Evolutionary conservation across 1,284 basidiomycete genomes (phyloP).

Genomic region (Puccinia sorghi): DNA sequence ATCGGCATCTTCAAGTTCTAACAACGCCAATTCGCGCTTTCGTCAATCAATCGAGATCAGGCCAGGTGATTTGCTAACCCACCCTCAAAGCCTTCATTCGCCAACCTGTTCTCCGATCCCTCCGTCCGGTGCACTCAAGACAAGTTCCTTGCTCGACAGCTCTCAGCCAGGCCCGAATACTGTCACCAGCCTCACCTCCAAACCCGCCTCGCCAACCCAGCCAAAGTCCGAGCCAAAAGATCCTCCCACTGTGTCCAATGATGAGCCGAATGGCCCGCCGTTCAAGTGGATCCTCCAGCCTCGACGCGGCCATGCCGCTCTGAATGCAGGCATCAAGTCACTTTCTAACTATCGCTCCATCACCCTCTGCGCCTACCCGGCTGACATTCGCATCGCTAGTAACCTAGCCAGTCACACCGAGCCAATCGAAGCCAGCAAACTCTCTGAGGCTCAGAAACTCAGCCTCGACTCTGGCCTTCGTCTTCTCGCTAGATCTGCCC

Average conservation of each 20-base stretch:
- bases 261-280: background rate
- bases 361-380: conserved; percentile 89
- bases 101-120: conserved; percentile 12
- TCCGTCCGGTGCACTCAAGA: background rate
- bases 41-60: conserved; percentile 35
- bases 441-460: conserved; percentile 64
- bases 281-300: conserved; percentile 73
- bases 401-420: conserved; percentile 33
- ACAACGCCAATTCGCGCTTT: background rate
- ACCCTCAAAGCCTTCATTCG: conserved; percentile 38
- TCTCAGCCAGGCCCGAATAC: background rate
- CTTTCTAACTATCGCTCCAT: conserved; percentile 81
- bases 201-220: background rate
- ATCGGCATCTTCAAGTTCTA: background rate
- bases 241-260: background rate
- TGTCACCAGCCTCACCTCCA: background rate
- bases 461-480: conserved; percentile 62
- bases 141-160: conserved; percentile 10
- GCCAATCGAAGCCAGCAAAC: conserved; percentile 53
- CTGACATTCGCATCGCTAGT: conserved; percentile 68
- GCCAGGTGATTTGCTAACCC: conserved; percentile 28
- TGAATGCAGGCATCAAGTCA: conserved; percentile 88
- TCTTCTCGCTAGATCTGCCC: conserved; percentile 7
- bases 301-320: conserved; percentile 87
- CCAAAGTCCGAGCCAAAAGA: background rate